Evolutionary conservation across 2,329 filamentous ascomycete genomes (phyloP), one percentile per base, ranked within the genome.

Genomic region (Periconia macrospinosa): DNA sequence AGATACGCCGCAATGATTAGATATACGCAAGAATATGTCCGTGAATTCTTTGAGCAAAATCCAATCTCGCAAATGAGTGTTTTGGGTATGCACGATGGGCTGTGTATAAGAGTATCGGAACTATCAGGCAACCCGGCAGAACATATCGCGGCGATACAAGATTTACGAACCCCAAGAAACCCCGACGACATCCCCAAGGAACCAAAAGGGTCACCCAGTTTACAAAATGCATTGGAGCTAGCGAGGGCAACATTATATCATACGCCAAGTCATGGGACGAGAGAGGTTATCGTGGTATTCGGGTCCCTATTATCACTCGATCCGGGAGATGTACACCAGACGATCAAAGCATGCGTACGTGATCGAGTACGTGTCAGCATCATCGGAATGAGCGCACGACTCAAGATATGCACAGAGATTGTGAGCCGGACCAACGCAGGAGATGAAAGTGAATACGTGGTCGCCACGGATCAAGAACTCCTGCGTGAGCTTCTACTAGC

Each of bases 191-290:
- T 60, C 88, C 90, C 65, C 8, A 77, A 75, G 23, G 79, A 81
- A 53, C 78, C 79, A 0, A 79, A 79, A 56, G 79, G 79, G 19
- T 77, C 77, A 40, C 78, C 79, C 1, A 79, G 76, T 73, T 74
- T 99, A 58, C 94, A 99, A 74, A 99, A 99, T 74, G 92, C 92
- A 3, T 81, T 99, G 47, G 92, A 99, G 74, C 95, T 99, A 90
- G 91, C 91, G 56, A 85, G 94, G 50, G 94, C 92, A 49, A 88
- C 89, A 35, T 79, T 99, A n/a, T 97, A 90, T 67, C 91, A 97
- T 75, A 90, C 93, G 1, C 94, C 94, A 1, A 90, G 88, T 17
- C 94, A 99, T 70, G 93, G 94, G 45, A 99, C 94, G 1, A 82
- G 94, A 59, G 94, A 99, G 75, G 87, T 97, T 8, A 86, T 99